phyloP scores from a whole-genome alignment of 345 rosid species.

The Iberis pinnata region DNA sequence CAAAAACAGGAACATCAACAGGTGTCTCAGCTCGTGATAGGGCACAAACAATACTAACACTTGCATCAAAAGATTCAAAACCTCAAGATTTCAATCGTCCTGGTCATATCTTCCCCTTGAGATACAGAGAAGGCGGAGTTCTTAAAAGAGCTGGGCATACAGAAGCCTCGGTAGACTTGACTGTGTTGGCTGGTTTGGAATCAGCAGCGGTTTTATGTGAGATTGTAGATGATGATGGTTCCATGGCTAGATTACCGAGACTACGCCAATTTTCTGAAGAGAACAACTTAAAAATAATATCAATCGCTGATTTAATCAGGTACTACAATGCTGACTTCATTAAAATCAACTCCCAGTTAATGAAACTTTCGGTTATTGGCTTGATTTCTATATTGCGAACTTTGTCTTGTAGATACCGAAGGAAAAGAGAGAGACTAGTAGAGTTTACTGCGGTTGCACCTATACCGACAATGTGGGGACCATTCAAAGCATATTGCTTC shows the following conservation, averaged over 20 bases:
- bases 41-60: constrained; percentile 56
- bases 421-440: constrained; percentile 78
- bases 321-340: constrained; percentile 30
- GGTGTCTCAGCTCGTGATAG: constrained; percentile 93
- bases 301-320: constrained; percentile 87
- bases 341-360: background rate
- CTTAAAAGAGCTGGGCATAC: constrained; percentile 97
- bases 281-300: constrained; percentile 63
- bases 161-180: constrained; percentile 88
- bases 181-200: constrained; percentile 66
- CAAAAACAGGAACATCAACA: constrained; percentile 66
- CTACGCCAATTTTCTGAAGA: constrained; percentile 57
- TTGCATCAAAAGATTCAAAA: constrained; percentile 69
- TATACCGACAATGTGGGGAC: constrained; percentile 93
- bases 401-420: constrained; percentile 48
- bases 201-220: constrained; percentile 80
- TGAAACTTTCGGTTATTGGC: background rate
- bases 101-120: constrained; percentile 80
- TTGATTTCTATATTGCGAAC: background rate
- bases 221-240: constrained; percentile 95
- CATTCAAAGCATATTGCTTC: constrained; percentile 75
- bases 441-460: constrained; percentile 60
- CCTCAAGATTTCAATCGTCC: constrained; percentile 82
- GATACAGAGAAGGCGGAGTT: constrained; percentile 84
- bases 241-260: constrained; percentile 92